phyloP scores from a whole-genome alignment of 768 basidiomycete species.

The Naganishia randhawae region DNA sequence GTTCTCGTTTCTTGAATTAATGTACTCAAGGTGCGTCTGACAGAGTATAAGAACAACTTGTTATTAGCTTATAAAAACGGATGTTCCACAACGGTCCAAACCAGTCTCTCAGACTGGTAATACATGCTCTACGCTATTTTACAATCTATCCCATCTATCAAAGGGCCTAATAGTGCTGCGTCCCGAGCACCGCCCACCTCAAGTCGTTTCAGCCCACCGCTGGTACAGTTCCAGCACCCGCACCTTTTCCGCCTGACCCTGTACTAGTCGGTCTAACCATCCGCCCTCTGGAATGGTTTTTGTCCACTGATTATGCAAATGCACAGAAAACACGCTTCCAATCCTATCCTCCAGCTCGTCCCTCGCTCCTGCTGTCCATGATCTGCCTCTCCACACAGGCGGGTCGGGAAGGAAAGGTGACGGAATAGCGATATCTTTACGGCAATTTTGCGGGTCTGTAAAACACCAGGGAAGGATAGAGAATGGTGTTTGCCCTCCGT shows the following conservation, averaged over 20 bases:
- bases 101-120: no score
- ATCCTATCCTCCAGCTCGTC: slow-evolving; percentile 59
- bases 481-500: slow-evolving; percentile 72
- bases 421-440: slow-evolving; percentile 87
- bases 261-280: slow-evolving; percentile 78
- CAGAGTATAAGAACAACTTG: no score
- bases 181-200: background rate
- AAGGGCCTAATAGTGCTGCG: background rate
- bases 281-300: slow-evolving; percentile 76
- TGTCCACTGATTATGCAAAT: slow-evolving; percentile 94
- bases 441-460: slow-evolving; percentile 81
- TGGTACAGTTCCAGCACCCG: slow-evolving; percentile 36
- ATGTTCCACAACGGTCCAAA: no score
- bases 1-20: no score
- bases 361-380: slow-evolving; percentile 58
- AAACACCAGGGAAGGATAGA: slow-evolving; percentile 93
- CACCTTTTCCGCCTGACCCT: slow-evolving; percentile 39
- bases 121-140: no score
- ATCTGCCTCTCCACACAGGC: slow-evolving; percentile 63
- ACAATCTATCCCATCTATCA: background rate
- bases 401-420: slow-evolving; percentile 71
- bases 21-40: no score
- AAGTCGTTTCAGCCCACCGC: slow-evolving; percentile 20
- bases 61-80: no score
- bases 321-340: slow-evolving; percentile 66